phyloP scores from a whole-genome alignment of 129 eudicot species.

The Lactuca saligna region DNA sequence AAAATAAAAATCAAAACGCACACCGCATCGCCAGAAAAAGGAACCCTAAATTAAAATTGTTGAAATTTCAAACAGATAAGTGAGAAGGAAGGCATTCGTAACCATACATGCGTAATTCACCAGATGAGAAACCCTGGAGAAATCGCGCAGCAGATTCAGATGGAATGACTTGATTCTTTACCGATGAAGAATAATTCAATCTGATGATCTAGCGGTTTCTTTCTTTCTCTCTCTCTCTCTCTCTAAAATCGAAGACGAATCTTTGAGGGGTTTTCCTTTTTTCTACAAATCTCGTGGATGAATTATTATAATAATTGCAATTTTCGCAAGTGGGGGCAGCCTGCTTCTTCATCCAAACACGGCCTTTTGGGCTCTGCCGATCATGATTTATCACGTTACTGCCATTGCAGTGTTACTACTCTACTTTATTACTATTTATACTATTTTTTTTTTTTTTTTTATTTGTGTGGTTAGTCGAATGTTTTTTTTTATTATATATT shows the following conservation, averaged over 20 bases:
- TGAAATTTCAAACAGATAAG: constrained; percentile 14
- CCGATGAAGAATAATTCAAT: constrained; percentile 17
- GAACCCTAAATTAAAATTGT: constrained; percentile 1
- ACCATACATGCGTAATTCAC: constrained; percentile 26
- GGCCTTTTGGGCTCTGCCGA: constrained; percentile 29
- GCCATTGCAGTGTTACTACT: neutral
- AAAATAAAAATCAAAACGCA: neutral
- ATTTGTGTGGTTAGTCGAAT: too few relatives aligned
- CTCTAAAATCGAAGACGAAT: constrained; percentile 8
- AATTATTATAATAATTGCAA: constrained; percentile 11
- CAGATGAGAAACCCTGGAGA: constrained; percentile 21
- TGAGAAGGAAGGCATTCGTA: constrained; percentile 6
- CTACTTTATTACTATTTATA: neutral
- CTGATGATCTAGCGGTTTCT: constrained; percentile 16
- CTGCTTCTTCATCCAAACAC: constrained; percentile 18
- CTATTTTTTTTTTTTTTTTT: too few relatives aligned
- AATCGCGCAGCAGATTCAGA: constrained; percentile 27
- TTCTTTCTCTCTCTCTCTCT: constrained; percentile 1
- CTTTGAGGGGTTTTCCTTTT: constrained; percentile 25
- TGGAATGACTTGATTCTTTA: constrained; percentile 14
- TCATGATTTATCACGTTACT: constrained; percentile 17
- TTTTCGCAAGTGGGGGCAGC: constrained; percentile 11
- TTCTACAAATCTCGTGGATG: constrained; percentile 14
- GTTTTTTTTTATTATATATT: too few relatives aligned
- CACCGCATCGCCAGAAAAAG: neutral